Conservation (phyloP, 495 filamentous ascomycete genomes). For the Penicillium diatomitis region DNA sequence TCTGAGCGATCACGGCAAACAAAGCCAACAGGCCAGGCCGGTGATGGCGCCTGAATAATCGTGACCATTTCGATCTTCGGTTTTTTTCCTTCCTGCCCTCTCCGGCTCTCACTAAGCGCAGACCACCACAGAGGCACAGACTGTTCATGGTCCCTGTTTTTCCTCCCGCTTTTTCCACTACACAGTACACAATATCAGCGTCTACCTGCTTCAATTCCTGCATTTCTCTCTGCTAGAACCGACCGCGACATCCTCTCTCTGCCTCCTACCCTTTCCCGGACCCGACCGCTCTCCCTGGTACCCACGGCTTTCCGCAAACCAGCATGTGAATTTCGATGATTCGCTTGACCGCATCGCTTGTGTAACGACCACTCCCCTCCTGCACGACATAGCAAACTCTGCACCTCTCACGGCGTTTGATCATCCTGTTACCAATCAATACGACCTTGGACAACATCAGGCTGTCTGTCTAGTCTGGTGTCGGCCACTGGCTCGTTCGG, state of each 20-base stretch:
- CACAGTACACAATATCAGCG: not conserved
- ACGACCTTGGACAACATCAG: slow-evolving; percentile 14
- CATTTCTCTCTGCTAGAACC: not conserved
- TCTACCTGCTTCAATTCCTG: slow-evolving; percentile 2
- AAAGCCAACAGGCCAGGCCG: slow-evolving; percentile 9
- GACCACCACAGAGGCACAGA: not conserved
- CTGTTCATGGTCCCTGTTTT: not conserved
- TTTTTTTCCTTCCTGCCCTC: too few relatives aligned
- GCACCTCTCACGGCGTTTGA: slow-evolving; percentile 11
- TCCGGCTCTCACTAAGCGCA: slow-evolving; percentile 5
- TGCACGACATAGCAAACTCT: slow-evolving; percentile 21
- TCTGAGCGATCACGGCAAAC: slow-evolving; percentile 9
- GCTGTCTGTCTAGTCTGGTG: slow-evolving; percentile 11
- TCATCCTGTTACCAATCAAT: slow-evolving; percentile 5
- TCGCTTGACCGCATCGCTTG: slow-evolving; percentile 24
- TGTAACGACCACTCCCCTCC: slow-evolving; percentile 28
- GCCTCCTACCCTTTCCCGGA: slow-evolving; percentile 1
- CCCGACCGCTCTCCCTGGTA: slow-evolving; percentile 3
- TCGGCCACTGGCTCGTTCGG: slow-evolving; percentile 19
- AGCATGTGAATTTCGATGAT: slow-evolving; percentile 39
- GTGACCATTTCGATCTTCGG: slow-evolving; percentile 3
- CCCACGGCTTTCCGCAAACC: slow-evolving; percentile 6
- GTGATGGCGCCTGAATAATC: slow-evolving; percentile 14
- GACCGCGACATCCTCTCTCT: slow-evolving; percentile 8
- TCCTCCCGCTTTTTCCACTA: slow-evolving; percentile 3